These are phyloP conservation scores for Penicillium sp. DNA, from an alignment of 2,329 filamentous ascomycete species.

Conservation along the genomic window DNA sequence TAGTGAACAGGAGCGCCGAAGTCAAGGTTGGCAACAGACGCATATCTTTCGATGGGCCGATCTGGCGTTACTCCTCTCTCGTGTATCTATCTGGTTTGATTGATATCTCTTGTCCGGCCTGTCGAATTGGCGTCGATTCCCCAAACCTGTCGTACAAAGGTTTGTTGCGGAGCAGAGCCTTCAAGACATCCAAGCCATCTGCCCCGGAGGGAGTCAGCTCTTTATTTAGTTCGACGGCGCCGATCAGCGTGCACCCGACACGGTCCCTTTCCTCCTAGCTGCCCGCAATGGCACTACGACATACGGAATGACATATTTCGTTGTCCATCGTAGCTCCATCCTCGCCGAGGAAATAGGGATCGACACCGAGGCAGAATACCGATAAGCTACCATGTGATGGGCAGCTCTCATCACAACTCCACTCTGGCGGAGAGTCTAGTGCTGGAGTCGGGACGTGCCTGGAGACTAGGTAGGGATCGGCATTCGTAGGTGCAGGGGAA, in stretches of 20 bases:
- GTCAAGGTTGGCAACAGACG: constrained; percentile 26
- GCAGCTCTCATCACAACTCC: constrained; percentile 3
- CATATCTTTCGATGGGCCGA: constrained; percentile 14
- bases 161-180: constrained; percentile 8
- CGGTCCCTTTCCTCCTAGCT: neutral
- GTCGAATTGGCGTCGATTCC: constrained; percentile 8
- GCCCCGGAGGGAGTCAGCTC: neutral
- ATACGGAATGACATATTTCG: neutral
- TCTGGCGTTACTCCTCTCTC: neutral
- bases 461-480: constrained; percentile 5
- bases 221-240: neutral
- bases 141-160: constrained; percentile 11
- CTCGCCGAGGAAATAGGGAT: constrained; percentile 9
- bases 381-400: constrained; percentile 5
- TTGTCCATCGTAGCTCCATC: neutral
- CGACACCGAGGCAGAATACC: constrained; percentile 8
- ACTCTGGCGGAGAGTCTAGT: neutral
- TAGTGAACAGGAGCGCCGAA: constrained; percentile 21
- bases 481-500: neutral
- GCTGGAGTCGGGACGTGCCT: neutral
- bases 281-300: constrained; percentile 1
- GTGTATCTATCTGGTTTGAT: neutral
- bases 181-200: neutral
- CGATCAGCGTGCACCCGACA: constrained; percentile 1
- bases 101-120: constrained; percentile 1